These are phyloP conservation scores for Colletotrichum sp. DNA, from an alignment of 2,329 filamentous ascomycete genomes.

Conservation along the genomic window DNA sequence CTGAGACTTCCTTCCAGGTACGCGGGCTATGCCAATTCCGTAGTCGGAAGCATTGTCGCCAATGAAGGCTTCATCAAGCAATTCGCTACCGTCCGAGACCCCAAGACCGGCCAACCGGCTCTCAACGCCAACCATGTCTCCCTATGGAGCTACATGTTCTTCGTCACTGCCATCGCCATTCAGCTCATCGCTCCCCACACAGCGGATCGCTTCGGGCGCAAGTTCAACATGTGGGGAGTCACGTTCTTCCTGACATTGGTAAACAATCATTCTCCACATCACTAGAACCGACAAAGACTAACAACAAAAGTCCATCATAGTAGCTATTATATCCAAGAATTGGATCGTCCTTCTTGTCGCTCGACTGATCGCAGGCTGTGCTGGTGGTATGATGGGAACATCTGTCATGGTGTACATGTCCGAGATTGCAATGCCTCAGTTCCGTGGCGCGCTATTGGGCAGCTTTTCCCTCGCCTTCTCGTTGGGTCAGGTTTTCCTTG, in stretches of 20 bases:
- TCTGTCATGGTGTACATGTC: conserved; percentile 11
- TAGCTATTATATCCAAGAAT: neutral
- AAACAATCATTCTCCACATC: neutral
- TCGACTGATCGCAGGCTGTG: neutral
- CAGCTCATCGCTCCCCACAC: fast-evolving
- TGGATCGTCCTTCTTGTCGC: neutral
- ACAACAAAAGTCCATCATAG: neutral
- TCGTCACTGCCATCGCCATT: neutral
- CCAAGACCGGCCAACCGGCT: neutral
- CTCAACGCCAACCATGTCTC: neutral
- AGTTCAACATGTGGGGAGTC: neutral
- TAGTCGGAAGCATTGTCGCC: conserved; percentile 1
- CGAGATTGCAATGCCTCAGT: conserved; percentile 1
- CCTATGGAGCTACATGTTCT: neutral
- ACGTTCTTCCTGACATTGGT: neutral
- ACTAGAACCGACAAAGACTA: neutral
- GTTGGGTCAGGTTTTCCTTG: neutral
- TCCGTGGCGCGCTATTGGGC: neutral
- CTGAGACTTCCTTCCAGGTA: neutral
- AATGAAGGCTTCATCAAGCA: conserved; percentile 5
- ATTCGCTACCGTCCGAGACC: neutral
- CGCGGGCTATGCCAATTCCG: neutral
- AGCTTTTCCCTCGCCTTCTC: neutral
- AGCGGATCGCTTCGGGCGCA: neutral
- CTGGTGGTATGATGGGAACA: neutral